A percentile compares a stretch with the other conserved stretches of the same genome.
These are phyloP conservation scores for Ilex asprella DNA, from an alignment of 257 asterid species.

Conservation along the genomic window DNA sequence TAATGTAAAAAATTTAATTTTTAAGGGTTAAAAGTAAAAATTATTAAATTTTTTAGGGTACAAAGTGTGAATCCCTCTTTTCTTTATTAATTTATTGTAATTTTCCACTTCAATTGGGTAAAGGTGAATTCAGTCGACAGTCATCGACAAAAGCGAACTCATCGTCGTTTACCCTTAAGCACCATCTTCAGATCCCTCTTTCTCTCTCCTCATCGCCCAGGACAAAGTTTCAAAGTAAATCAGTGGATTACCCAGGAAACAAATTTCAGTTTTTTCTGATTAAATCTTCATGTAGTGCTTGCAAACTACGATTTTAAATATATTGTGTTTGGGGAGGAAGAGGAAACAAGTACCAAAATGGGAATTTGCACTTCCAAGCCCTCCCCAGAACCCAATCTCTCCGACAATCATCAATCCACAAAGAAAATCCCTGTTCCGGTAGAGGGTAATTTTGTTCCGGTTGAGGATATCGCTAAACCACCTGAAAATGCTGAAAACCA, in stretches of 20 bases:
- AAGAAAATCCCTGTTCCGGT: neutral
- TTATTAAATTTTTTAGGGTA: no score
- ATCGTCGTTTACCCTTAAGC: neutral
- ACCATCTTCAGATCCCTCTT: neutral
- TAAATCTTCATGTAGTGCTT: slow-evolving; percentile 4
- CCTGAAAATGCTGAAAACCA: slow-evolving; percentile 15
- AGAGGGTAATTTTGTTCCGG: slow-evolving; percentile 8
- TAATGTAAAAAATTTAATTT: no score
- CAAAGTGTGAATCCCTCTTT: no score
- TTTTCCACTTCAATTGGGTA: no score
- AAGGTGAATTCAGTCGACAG: neutral
- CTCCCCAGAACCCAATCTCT: slow-evolving; percentile 27
- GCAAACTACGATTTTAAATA: neutral
- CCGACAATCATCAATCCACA: slow-evolving; percentile 2
- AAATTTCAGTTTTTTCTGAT: neutral
- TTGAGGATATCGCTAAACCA: neutral
- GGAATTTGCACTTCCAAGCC: slow-evolving; percentile 69
- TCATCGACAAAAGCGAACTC: neutral
- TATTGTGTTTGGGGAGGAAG: neutral
- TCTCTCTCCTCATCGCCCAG: neutral
- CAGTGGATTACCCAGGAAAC: neutral
- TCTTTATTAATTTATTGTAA: no score
- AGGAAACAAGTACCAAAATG: slow-evolving; percentile 25
- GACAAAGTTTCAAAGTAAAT: neutral
- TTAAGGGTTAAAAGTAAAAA: no score